A percentile compares a stretch with the other conserved stretches of the same genome.
phyloP scores from a whole-genome alignment of 345 rosid species.

The Aquilaria sinensis region DNA sequence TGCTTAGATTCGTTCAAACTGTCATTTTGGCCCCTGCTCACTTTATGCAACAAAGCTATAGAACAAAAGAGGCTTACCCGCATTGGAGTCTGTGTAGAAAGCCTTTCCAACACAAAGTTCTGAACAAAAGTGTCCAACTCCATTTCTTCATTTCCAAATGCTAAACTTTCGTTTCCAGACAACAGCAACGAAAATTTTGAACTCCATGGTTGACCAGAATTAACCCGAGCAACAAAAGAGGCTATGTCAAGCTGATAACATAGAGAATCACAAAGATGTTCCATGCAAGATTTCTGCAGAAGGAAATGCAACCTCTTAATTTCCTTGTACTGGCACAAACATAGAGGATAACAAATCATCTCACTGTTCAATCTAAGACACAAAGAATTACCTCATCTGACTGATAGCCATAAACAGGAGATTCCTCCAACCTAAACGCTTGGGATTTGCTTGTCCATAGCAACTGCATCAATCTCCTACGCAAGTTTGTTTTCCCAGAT shows the following conservation, averaged over 20 bases:
- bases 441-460: constrained; percentile 73
- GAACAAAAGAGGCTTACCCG: constrained; percentile 41
- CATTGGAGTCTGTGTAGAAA: constrained; percentile 90
- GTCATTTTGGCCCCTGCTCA: too few relatives aligned
- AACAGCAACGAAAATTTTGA: constrained; percentile 57
- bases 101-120: constrained; percentile 91
- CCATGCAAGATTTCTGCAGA: constrained; percentile 75
- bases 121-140: constrained; percentile 77
- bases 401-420: constrained; percentile 54
- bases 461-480: constrained; percentile 75
- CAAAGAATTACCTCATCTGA: constrained; percentile 55
- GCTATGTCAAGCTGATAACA: constrained; percentile 91
- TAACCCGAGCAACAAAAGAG: constrained; percentile 77
- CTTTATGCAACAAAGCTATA: too few relatives aligned
- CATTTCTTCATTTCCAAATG: constrained; percentile 39
- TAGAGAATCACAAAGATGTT: constrained; percentile 74
- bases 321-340: not conserved
- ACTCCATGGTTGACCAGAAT: constrained; percentile 82
- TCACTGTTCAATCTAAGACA: constrained; percentile 3
- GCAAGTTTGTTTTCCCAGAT: constrained; percentile 59
- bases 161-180: constrained; percentile 42
- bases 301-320: not conserved
- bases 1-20: too few relatives aligned
- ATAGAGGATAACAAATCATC: constrained; percentile 4
- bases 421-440: constrained; percentile 65